Evolutionary conservation across 2,329 filamentous ascomycete genomes (phyloP), one percentile per base, ranked within the genome.

Genomic region (Colletotrichum tamarilloi): DNA sequence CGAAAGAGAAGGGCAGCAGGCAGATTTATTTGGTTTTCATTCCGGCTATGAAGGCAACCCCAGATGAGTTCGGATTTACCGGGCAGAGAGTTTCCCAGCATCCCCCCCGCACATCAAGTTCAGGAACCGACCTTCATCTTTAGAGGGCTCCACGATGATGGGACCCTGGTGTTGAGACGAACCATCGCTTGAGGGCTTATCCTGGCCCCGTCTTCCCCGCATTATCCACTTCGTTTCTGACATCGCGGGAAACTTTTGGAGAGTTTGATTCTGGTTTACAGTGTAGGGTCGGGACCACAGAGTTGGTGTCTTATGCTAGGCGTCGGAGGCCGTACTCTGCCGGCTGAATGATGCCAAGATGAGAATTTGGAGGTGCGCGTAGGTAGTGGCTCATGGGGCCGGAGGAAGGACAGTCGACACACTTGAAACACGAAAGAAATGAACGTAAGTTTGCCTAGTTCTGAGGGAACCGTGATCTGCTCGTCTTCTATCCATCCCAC

Each of bases 71-170:
- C 42, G 42, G 42, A n/a, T 11, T 4, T 4, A 9, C 19, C 19
- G 19, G 42, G 42, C 42, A 49, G 42, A 49, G 32, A 0, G 19
- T 9, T n/a, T 49, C 19, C 42, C 19, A 49, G 42, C 16, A 49
- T 49, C 0, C 19, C 42, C 42, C 42, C 7, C 14, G 16, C 6
- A 19, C 6, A n/a, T 49, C 7, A 11, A n/a, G 7, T 19, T 3
- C 19, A 49, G 42, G 42, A n/a, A 11, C 0, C 8, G 19, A 9
- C 0, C 8, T 19, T 2, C 3, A 4, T n/a, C 7, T 49, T 4
- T 8, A 11, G 3, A 49, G 8, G 42, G 19, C 4, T 49, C 42
- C 19, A 49, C 19, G 42, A 49, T n/a, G 42, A n/a, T 49, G 42
- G 42, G 8, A 49, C 16, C 42, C 19, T 49, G 42, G 19, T 42